These are phyloP conservation scores for Dactylellina parvicollis DNA, from an alignment of 2,329 filamentous ascomycete species.

Conservation along the genomic window DNA sequence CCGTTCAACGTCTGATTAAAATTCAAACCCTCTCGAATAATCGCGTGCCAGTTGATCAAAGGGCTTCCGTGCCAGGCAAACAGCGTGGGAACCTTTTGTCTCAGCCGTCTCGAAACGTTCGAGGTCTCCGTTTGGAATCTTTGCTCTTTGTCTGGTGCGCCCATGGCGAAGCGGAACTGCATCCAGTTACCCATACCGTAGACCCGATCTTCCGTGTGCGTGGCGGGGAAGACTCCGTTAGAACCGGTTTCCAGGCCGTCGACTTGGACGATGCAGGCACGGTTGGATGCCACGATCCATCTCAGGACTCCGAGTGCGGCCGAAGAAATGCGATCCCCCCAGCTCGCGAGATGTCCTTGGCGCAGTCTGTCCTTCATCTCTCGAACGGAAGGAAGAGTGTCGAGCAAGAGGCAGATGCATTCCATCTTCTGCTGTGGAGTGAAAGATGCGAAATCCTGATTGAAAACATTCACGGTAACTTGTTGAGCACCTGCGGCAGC, in stretches of 20 bases:
- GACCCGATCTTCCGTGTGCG: conserved; percentile 65
- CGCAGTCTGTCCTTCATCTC: conserved; percentile 66
- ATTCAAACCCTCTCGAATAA: conserved; percentile 82
- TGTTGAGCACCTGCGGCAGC: conserved; percentile 21
- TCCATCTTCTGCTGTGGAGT: conserved; percentile 63
- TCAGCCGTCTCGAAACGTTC: conserved; percentile 59
- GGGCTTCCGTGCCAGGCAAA: conserved; percentile 88
- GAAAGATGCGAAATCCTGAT: conserved; percentile 64
- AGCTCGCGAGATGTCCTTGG: conserved; percentile 64
- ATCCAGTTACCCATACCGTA: conserved; percentile 73
- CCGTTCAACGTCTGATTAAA: conserved; percentile 73
- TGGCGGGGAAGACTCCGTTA: conserved; percentile 53
- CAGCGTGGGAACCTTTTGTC: conserved; percentile 71
- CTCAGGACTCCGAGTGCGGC: conserved; percentile 75
- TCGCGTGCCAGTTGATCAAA: conserved; percentile 85
- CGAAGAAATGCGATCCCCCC: conserved; percentile 71
- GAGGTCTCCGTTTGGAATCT: conserved; percentile 73
- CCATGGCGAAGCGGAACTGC: conserved; percentile 89
- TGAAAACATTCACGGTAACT: conserved; percentile 59
- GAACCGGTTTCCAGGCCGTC: conserved; percentile 61
- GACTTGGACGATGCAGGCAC: conserved; percentile 84
- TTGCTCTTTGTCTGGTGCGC: conserved; percentile 85
- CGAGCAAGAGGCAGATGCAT: conserved; percentile 67
- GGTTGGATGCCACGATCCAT: conserved; percentile 91
- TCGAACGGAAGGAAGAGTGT: conserved; percentile 71